These are phyloP conservation scores for Neurospora discreta DNA, from an alignment of 495 filamentous ascomycete species.

Conservation along the genomic window DNA sequence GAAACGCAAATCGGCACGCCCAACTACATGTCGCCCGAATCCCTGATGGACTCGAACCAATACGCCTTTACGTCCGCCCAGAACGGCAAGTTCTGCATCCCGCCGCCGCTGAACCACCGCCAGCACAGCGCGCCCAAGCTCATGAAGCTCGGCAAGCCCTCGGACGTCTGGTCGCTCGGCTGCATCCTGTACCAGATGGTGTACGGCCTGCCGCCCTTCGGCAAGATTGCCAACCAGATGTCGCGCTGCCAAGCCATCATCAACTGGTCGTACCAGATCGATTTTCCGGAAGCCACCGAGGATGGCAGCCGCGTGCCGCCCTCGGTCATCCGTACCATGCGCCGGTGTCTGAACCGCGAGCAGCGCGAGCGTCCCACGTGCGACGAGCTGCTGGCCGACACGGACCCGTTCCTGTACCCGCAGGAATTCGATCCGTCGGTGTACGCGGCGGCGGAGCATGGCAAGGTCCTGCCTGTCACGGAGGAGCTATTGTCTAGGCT, in stretches of 20 bases:
- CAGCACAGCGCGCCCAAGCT: slow-evolving; percentile 50
- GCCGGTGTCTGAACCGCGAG: slow-evolving; percentile 70
- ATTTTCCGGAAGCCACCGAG: slow-evolving; percentile 65
- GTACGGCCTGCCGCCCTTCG: slow-evolving; percentile 86
- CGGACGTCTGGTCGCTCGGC: slow-evolving; percentile 90
- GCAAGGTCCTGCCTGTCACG: slow-evolving; percentile 58
- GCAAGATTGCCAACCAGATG: slow-evolving; percentile 77
- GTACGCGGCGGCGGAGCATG: slow-evolving; percentile 23
- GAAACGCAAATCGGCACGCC: slow-evolving; percentile 92
- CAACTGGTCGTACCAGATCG: slow-evolving; percentile 72
- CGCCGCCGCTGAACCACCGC: slow-evolving; percentile 24
- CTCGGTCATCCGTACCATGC: slow-evolving; percentile 60
- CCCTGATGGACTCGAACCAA: slow-evolving; percentile 75
- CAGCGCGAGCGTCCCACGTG: slow-evolving; percentile 67
- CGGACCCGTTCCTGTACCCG: slow-evolving; percentile 76
- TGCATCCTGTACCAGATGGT: slow-evolving; percentile 98
- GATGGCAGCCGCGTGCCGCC: slow-evolving; percentile 62
- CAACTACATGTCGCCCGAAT: slow-evolving; percentile 98
- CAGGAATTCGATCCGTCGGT: slow-evolving; percentile 39
- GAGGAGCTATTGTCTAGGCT: slow-evolving; percentile 69
- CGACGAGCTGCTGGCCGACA: slow-evolving; percentile 55
- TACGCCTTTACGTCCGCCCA: slow-evolving; percentile 25
- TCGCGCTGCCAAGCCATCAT: slow-evolving; percentile 70
- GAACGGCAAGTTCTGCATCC: slow-evolving; percentile 37
- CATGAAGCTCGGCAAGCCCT: slow-evolving; percentile 92